Conservation (phyloP, 805 yeast genomes). For the Candida michaelii region DNA sequence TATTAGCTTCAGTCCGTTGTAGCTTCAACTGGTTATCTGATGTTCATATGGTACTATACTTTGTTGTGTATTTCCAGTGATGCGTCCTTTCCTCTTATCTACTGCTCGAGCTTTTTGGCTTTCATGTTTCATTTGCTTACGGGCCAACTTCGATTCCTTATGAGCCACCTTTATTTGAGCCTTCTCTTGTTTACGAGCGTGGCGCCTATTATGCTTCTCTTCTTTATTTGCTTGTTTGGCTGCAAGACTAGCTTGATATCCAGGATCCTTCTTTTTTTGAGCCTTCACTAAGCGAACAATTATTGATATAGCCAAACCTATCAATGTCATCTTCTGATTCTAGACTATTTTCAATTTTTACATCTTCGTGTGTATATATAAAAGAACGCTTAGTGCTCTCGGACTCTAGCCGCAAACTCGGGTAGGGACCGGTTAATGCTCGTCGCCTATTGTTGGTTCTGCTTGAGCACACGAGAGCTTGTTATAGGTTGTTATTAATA, state of each 20-base stretch:
- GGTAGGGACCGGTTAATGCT: constrained; percentile 1
- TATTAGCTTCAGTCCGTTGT: neutral
- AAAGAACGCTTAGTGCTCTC: neutral
- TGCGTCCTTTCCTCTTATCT: constrained; percentile 1
- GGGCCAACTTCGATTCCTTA: constrained; percentile 1
- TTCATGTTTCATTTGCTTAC: neutral
- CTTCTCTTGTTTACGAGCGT: neutral
- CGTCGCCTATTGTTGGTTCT: constrained; percentile 1
- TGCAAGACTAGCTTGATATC: constrained; percentile 1
- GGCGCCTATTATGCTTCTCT: constrained; percentile 1
- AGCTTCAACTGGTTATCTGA: neutral
- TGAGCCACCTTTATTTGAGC: constrained; percentile 1
- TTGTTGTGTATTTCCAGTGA: neutral
- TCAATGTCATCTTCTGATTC: neutral
- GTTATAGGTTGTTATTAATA: neutral
- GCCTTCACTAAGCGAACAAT: neutral
- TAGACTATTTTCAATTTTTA: neutral
- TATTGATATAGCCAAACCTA: neutral
- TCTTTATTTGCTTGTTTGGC: neutral
- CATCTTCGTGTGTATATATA: neutral
- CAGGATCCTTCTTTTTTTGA: constrained; percentile 1
- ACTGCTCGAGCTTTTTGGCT: constrained; percentile 1
- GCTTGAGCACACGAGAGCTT: constrained; percentile 1
- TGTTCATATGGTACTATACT: neutral
- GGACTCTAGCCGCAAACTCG: neutral